These are phyloP conservation scores for Colletotrichum nymphaeae DNA, from an alignment of 2,329 filamentous ascomycete genomes.

Conservation along the genomic window DNA sequence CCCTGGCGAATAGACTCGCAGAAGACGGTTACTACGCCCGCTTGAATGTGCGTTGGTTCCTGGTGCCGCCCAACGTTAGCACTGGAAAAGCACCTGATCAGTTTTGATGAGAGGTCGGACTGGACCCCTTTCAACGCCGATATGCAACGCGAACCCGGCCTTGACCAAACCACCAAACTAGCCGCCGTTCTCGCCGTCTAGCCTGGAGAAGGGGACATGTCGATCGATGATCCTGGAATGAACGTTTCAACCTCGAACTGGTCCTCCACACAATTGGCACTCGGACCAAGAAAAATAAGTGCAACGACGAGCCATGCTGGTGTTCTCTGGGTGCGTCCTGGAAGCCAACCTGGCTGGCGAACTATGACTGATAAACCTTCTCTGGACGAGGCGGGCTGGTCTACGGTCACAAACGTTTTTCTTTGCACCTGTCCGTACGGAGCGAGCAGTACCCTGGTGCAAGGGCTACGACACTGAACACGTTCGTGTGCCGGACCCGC, in stretches of 20 bases:
- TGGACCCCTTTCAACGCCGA: not conserved
- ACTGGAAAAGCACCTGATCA: not conserved
- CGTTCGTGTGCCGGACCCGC: slow-evolving; percentile 20
- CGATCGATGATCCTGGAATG: slow-evolving; percentile 34
- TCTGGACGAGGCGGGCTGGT: slow-evolving; percentile 18
- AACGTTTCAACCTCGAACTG: slow-evolving; percentile 37
- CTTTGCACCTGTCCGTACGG: not conserved
- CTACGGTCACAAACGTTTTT: not conserved
- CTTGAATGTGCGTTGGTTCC: not conserved
- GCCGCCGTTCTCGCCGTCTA: not conserved
- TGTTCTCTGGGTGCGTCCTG: slow-evolving; percentile 13
- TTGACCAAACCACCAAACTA: not conserved
- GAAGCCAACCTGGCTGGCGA: not conserved
- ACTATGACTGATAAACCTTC: slow-evolving; percentile 18
- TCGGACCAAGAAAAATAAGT: slow-evolving; percentile 20
- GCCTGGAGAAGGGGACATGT: not conserved
- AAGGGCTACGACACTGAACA: not conserved
- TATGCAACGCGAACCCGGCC: not conserved
- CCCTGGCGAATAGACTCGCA: slow-evolving; percentile 1
- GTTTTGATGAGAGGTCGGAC: not conserved
- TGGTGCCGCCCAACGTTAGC: not conserved
- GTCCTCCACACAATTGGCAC: slow-evolving; percentile 15
- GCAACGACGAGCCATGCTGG: not conserved
- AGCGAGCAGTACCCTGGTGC: slow-evolving; percentile 6
- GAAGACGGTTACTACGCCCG: not conserved